Evolutionary conservation across 2,329 filamentous ascomycete genomes (phyloP), one percentile per base, ranked within the genome.

Genomic region (Exophiala calicioides): DNA sequence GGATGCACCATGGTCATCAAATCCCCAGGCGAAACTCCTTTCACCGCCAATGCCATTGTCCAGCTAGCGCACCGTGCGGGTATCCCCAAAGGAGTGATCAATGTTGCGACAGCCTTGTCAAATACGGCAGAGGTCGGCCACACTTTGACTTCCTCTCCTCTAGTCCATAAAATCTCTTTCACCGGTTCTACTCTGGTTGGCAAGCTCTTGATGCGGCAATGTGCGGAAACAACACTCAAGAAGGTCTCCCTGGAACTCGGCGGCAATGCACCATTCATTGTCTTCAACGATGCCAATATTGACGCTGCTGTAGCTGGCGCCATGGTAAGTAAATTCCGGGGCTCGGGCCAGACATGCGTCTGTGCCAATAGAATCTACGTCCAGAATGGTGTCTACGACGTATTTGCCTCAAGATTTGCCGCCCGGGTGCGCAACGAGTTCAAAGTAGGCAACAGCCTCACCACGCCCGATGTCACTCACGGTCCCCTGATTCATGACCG

Each of bases 1-100:
- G 90, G 90, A 29, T 94, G 95, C 71, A 84, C 84, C 3, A 86
- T 95, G 47, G 90, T 96, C 51, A 73, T 95, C 48, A 95, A 95
- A 71, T 89, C 90, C 7, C 94, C 89, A 2, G 90, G 90, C 3
- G 90, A 95, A 69, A 95, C 90, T 0, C 90, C 90, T 1, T 90
- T 90, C 1, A 83, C 93, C 56, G 89, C 82, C 30, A 88, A 95
- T 18, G 84, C 84, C 62, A 44, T 68, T 1, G 61, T 58, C 2
- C 47, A 53, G 16, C 57, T 68, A 3, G 63, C 55, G 8, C 43
- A 62, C 32, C 56, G 57, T 13, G 67, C 65, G 5, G 66, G 65
- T 9, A 48, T 62, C 23, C 59, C 64, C 10, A 65, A 81, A 19
- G 84, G 89, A 47, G 87, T 95, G 43, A 78, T 95, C 38, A 90